Evolutionary conservation across 2,329 filamentous ascomycete species (phyloP).

Genomic region (Venturia effusa): DNA sequence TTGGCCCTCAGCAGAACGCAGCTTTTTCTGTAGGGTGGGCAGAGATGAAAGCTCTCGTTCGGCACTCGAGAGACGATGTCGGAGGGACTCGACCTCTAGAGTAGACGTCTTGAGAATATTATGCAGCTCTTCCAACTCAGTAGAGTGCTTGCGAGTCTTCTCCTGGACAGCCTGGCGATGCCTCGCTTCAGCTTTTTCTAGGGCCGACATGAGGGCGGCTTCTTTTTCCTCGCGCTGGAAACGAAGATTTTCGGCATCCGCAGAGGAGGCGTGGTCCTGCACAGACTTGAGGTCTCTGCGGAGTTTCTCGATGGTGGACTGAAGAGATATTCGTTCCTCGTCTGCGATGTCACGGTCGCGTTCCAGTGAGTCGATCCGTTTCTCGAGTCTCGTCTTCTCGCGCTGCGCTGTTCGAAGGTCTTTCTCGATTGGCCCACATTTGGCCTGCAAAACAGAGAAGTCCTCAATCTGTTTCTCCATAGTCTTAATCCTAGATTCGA

Average conservation of each 20-base stretch:
- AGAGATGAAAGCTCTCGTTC: conserved; percentile 3
- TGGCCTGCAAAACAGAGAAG: conserved; percentile 40
- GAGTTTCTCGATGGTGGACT: conserved; percentile 44
- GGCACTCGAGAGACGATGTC: conserved; percentile 1
- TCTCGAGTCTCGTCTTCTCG: conserved; percentile 27
- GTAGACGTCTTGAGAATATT: conserved; percentile 37
- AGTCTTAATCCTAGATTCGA: conserved; percentile 45
- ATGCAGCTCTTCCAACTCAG: conserved; percentile 6
- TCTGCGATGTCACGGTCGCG: conserved; percentile 26
- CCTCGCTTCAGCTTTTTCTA: neutral
- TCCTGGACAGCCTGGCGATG: conserved; percentile 2
- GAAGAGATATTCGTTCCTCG: conserved; percentile 29
- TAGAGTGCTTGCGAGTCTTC: conserved; percentile 4
- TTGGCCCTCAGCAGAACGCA: conserved; percentile 15
- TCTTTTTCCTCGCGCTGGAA: conserved; percentile 18
- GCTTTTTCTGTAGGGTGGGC: conserved; percentile 15
- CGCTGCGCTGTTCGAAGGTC: conserved; percentile 23
- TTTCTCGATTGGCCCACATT: conserved; percentile 29
- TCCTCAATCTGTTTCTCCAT: conserved; percentile 20
- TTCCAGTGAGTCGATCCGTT: conserved; percentile 24
- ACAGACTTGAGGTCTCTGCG: conserved; percentile 48
- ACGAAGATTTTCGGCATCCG: conserved; percentile 12
- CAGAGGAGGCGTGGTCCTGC: neutral
- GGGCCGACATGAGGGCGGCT: conserved; percentile 11
- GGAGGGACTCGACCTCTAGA: conserved; percentile 31